Evolutionary conservation across 352 stramenopile genomes (phyloP).

Genomic region (Globisporangium solare): DNA sequence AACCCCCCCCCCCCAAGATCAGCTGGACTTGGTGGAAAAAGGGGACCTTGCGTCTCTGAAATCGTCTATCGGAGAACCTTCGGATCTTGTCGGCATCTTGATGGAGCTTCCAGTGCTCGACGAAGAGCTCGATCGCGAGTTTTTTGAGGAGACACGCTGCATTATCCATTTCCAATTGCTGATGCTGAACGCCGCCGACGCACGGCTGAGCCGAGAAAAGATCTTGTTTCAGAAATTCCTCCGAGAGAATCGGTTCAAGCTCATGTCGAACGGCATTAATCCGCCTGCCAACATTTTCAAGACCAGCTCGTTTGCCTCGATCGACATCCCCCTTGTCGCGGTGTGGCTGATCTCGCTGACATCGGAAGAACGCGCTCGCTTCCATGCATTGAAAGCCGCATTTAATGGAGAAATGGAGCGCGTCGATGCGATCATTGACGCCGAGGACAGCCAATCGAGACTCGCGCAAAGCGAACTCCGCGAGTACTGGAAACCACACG

Average conservation of each 20-base stretch:
- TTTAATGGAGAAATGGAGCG: slow-evolving; percentile 88
- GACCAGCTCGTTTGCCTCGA: slow-evolving; percentile 83
- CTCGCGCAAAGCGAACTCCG: slow-evolving; percentile 43
- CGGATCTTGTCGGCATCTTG: slow-evolving; percentile 61
- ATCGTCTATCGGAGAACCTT: not conserved
- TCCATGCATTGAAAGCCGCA: slow-evolving; percentile 83
- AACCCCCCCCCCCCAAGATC: slow-evolving; percentile 5
- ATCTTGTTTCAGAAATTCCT: slow-evolving; percentile 93
- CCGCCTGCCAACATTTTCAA: slow-evolving; percentile 89
- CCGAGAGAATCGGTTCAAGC: slow-evolving; percentile 91
- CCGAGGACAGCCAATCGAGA: slow-evolving; percentile 54
- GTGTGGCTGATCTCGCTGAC: slow-evolving; percentile 88
- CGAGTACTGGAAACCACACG: slow-evolving; percentile 50
- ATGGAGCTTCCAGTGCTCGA: slow-evolving; percentile 66
- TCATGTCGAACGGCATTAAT: slow-evolving; percentile 91
- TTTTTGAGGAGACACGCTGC: slow-evolving; percentile 87
- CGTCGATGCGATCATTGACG: slow-evolving; percentile 66
- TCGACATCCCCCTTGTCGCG: slow-evolving; percentile 87
- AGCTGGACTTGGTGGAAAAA: slow-evolving; percentile 11
- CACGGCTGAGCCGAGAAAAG: slow-evolving; percentile 82
- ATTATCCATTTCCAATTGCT: slow-evolving; percentile 91
- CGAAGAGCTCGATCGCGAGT: slow-evolving; percentile 67
- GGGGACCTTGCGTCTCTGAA: not conserved
- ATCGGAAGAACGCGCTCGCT: slow-evolving; percentile 77
- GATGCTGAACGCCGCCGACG: slow-evolving; percentile 84